Evolutionary conservation across 192 early-diverging fungal genomes (phyloP), one percentile per base, ranked within the genome.

Genomic region (Backusella circina): DNA sequence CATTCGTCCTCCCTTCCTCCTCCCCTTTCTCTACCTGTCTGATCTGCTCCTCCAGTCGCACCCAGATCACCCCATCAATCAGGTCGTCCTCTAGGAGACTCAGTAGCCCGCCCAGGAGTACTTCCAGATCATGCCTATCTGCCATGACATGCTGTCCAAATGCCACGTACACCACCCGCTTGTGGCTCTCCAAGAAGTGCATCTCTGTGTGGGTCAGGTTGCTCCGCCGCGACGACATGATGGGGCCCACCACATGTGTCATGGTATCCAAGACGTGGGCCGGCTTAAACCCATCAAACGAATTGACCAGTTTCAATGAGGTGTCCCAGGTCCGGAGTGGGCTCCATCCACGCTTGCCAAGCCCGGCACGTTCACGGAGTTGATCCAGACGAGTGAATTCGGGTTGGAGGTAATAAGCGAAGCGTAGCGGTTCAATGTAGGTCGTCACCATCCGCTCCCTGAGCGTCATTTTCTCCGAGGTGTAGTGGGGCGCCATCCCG

Each of bases 221-320:
- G 5, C 39, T 38, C 12, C 73, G 61, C 18, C 31, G 28, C 23
- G 64, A 54, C 31, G 37, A n/a, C 28, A 77, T 70, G 1, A 82
- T 68, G 21, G 81, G 81, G 3, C 81, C 81, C 37, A 80, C 69
- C 0, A 68, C 21, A 23, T 38, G 35, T 38, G 67, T 68, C 36
- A 37, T 37, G 5, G 33, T 33, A 21, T 36, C 32, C 9, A 68
- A n/a, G 3, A 36, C 0, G 23, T 68, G 36, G 1, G 67, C 21
- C 0, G 67, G 32, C 23, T 68, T 33, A 37, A 68, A 68, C 0
- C 33, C 67, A 35, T 37, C 32, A 36, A 38, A 68, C 0, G 33
- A 21, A 15, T 68, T 36, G n/a, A 68, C 21, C 2, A 68, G 21
- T 23, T 68, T 68, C 3, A 68, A n/a, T 21, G 32, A n/a, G 2